Percentiles rank a stretch among this genome's conserved stretches.
phyloP scores from a whole-genome alignment of 495 filamentous ascomycete species.

The Pyronema domesticum region DNA sequence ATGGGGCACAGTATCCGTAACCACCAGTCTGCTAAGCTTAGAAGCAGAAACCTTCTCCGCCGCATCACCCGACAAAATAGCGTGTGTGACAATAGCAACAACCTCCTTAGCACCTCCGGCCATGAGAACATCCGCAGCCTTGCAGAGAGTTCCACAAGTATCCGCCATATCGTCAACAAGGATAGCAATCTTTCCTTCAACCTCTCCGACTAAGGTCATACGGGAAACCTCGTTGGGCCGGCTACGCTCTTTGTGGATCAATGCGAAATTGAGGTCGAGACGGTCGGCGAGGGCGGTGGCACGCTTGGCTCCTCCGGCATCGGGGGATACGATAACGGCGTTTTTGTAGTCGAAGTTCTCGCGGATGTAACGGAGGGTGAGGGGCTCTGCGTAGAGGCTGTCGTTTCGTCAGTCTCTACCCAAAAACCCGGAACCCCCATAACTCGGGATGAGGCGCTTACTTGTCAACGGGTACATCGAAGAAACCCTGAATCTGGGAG shows the following conservation, averaged over 20 bases:
- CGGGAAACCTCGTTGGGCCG: slow-evolving; percentile 88
- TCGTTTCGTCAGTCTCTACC: not conserved
- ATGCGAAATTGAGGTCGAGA: slow-evolving; percentile 80
- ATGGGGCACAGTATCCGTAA: slow-evolving; percentile 91
- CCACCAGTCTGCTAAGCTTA: slow-evolving; percentile 62
- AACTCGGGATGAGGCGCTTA: slow-evolving; percentile 5
- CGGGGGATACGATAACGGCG: slow-evolving; percentile 87
- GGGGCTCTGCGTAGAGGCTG: slow-evolving; percentile 92
- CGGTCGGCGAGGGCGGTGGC: slow-evolving; percentile 90
- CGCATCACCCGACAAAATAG: slow-evolving; percentile 78
- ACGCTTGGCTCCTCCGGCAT: slow-evolving; percentile 90
- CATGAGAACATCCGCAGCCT: slow-evolving; percentile 81
- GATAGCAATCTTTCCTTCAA: slow-evolving; percentile 40
- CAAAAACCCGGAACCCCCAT: not conserved
- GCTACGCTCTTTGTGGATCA: slow-evolving; percentile 96
- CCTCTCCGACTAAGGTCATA: slow-evolving; percentile 83
- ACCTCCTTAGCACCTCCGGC: slow-evolving; percentile 74
- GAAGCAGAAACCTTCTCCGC: slow-evolving; percentile 79
- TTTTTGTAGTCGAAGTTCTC: slow-evolving; percentile 71
- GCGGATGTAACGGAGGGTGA: slow-evolving; percentile 76
- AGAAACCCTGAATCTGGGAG: slow-evolving; percentile 36
- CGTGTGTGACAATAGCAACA: slow-evolving; percentile 90
- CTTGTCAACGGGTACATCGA: slow-evolving; percentile 35
- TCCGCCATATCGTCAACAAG: slow-evolving; percentile 68
- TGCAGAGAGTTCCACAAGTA: slow-evolving; percentile 89